A percentile compares a stretch with the other conserved stretches of the same genome.
These are phyloP conservation scores for Kluyveromyces siamensis DNA, from an alignment of 805 yeast species.

Conservation along the genomic window DNA sequence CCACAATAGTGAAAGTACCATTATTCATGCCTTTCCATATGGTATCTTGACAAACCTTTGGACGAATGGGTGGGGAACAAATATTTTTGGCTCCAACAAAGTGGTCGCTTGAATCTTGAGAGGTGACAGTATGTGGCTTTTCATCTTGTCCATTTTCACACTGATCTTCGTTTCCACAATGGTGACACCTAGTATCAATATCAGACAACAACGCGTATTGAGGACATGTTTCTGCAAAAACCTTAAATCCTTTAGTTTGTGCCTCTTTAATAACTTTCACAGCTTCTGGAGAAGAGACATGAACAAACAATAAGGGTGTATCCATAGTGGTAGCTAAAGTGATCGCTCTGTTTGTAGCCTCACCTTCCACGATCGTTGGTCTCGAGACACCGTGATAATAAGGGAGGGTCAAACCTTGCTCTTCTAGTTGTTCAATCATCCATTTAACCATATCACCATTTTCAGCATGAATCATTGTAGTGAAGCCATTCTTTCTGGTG, in stretches of 20 bases:
- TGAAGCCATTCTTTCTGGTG: slow-evolving; percentile 34
- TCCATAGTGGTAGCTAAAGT: slow-evolving; percentile 35
- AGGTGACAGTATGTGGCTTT: not conserved
- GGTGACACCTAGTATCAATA: slow-evolving; percentile 24
- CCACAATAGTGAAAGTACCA: slow-evolving; percentile 39
- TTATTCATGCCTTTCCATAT: slow-evolving; percentile 39
- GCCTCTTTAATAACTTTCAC: slow-evolving; percentile 34
- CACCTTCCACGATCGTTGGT: slow-evolving; percentile 39
- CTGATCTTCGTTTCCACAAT: slow-evolving; percentile 8
- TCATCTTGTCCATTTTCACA: not conserved
- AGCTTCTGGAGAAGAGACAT: slow-evolving; percentile 38
- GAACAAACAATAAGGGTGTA: slow-evolving; percentile 39
- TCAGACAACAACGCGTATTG: slow-evolving; percentile 39
- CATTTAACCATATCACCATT: slow-evolving; percentile 38
- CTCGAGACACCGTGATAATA: slow-evolving; percentile 38
- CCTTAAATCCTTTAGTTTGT: slow-evolving; percentile 34
- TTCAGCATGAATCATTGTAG: slow-evolving; percentile 46
- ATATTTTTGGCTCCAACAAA: slow-evolving; percentile 42
- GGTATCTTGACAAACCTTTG: slow-evolving; percentile 27
- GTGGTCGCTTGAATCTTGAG: slow-evolving; percentile 19
- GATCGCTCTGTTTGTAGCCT: slow-evolving; percentile 41
- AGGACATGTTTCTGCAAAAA: slow-evolving; percentile 43
- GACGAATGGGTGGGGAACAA: slow-evolving; percentile 43
- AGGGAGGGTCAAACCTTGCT: slow-evolving; percentile 33
- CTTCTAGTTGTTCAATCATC: slow-evolving; percentile 32